Evolutionary conservation across 78 protist species (phyloP).

Genomic region (Fonticula alba): DNA sequence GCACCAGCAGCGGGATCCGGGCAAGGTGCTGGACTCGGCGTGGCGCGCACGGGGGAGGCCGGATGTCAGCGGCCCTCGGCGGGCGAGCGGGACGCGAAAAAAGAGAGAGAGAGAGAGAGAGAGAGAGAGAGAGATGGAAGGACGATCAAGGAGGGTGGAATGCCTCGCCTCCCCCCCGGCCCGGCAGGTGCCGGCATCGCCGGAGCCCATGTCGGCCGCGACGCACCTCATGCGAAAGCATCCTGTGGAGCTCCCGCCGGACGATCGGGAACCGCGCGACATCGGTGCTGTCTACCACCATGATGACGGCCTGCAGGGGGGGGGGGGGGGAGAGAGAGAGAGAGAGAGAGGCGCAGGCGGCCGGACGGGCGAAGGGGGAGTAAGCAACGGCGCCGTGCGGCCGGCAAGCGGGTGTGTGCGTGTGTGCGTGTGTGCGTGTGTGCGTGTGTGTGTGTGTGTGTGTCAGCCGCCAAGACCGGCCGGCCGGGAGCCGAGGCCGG

Average conservation of each 20-base stretch:
- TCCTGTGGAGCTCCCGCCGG: constrained; percentile 37
- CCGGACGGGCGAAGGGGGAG: not conserved
- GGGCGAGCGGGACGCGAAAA: not conserved
- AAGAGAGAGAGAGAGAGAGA: not conserved
- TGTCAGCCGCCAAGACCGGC: not conserved
- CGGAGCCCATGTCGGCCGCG: too few species aligned
- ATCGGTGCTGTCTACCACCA: constrained; percentile 64
- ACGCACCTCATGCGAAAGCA: constrained; percentile 40
- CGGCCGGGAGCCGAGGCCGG: not conserved
- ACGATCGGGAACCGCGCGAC: constrained; percentile 27
- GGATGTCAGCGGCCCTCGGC: too few species aligned
- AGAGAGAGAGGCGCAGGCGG: not conserved
- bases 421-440: too few species aligned
- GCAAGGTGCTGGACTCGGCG: constrained; percentile 15
- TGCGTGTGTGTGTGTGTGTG: too few species aligned
- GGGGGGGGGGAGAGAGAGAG: too few species aligned
- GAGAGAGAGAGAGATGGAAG: not conserved
- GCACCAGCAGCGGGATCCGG: constrained; percentile 28
- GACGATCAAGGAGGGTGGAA: not conserved
- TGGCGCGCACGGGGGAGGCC: too few species aligned
- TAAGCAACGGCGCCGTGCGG: too few species aligned
- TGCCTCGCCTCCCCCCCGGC: too few species aligned
- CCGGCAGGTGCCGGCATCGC: too few species aligned
- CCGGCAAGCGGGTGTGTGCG: too few species aligned
- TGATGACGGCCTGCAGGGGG: constrained; percentile 31